Evolutionary conservation across 345 rosid genomes (phyloP).

Genomic region (Zanthoxylum bungeanum): DNA sequence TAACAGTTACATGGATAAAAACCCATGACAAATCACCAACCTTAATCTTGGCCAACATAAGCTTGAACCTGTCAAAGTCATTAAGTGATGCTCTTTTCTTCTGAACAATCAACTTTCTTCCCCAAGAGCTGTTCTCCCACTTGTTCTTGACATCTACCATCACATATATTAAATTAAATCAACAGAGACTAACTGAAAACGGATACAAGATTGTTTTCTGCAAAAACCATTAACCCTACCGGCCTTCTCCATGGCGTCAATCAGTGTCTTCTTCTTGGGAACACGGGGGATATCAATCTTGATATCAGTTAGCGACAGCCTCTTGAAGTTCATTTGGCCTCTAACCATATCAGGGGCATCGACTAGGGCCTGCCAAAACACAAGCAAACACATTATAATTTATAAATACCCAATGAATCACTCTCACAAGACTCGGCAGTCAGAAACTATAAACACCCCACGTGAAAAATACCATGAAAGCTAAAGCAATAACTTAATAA

Average conservation of each 20-base stretch:
- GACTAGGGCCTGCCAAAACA: conserved; percentile 55
- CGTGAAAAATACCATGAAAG: too few species aligned
- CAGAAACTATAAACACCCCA: not conserved
- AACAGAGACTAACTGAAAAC: not conserved
- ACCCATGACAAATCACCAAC: conserved; percentile 23
- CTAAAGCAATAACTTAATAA: too few species aligned
- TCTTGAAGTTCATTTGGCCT: conserved; percentile 80
- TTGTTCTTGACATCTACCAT: conserved; percentile 68
- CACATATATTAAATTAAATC: not conserved
- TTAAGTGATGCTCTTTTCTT: conserved; percentile 72
- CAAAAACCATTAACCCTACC: conserved; percentile 33
- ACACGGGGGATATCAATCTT: conserved; percentile 70
- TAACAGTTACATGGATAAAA: not conserved
- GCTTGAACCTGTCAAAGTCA: conserved; percentile 80
- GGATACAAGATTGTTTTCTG: conserved; percentile 1
- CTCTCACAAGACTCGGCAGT: not conserved
- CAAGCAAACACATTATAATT: not conserved
- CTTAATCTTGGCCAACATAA: conserved; percentile 94
- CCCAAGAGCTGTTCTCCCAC: conserved; percentile 94
- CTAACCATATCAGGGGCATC: conserved; percentile 88
- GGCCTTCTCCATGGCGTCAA: conserved; percentile 82
- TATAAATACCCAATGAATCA: not conserved
- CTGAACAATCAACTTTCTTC: conserved; percentile 75
- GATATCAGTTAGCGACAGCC: conserved; percentile 70
- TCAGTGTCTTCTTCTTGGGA: conserved; percentile 71